A percentile compares a stretch with the other conserved stretches of the same genome.
These are phyloP conservation scores for Solanum dulcamara DNA, from an alignment of 257 asterid genomes.

Conservation along the genomic window DNA sequence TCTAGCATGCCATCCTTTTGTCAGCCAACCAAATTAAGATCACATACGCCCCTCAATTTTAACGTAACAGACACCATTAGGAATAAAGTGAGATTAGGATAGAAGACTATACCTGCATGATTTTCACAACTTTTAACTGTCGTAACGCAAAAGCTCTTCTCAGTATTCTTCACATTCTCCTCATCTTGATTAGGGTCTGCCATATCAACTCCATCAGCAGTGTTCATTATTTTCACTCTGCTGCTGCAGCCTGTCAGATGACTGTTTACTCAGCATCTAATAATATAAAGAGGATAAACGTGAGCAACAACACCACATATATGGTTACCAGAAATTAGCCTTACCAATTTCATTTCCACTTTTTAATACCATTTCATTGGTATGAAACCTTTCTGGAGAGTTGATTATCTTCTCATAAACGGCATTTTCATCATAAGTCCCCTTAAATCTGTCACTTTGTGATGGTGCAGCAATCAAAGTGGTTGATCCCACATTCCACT, in stretches of 20 bases:
- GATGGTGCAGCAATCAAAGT: slow-evolving; percentile 13
- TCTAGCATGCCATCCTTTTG: neutral
- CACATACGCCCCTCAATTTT: neutral
- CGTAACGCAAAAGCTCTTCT: slow-evolving; percentile 9
- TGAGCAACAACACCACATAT: neutral
- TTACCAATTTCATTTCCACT: neutral
- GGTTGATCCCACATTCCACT: slow-evolving; percentile 28
- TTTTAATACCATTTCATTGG: neutral
- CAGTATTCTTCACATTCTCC: neutral
- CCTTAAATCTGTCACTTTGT: slow-evolving; percentile 12
- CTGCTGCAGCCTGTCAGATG: slow-evolving; percentile 15
- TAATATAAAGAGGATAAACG: neutral
- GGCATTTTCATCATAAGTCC: slow-evolving; percentile 8
- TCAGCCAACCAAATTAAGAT: neutral
- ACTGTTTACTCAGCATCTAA: neutral
- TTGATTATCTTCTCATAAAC: slow-evolving; percentile 10
- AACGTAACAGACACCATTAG: neutral
- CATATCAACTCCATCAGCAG: neutral
- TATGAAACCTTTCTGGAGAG: neutral
- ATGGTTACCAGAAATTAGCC: neutral
- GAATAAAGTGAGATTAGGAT: neutral
- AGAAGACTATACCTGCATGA: slow-evolving; percentile 23
- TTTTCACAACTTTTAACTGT: slow-evolving; percentile 6
- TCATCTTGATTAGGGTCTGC: slow-evolving; percentile 4
- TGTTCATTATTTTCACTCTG: slow-evolving; percentile 8